Base-by-base conservation (phyloP, 495 filamentous ascomycete genomes). In the Talaromyces proteolyticus region DNA sequence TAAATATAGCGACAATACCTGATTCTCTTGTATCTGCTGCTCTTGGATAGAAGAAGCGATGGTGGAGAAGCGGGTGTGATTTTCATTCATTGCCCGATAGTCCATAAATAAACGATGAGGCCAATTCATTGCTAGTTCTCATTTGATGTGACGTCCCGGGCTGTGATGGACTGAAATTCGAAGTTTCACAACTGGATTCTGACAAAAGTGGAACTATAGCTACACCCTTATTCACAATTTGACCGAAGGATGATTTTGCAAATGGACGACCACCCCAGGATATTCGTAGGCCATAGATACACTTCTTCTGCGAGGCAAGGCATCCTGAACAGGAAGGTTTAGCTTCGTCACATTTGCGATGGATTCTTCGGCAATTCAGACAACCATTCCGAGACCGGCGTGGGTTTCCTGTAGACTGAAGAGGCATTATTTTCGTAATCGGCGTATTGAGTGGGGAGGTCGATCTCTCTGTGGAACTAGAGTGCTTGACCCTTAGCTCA, bases 301-400 rank as follows among this genome's bases (percentile, higher is more conserved):
- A 44, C 20, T 44, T 10, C 19, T 44, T 44, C 8, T n/a, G 12
- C 42, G 42, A 44, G 42, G 21, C 42, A 24, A 44, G 12, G 22
- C 42, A 44, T 20, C 12, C 42, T 19, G 22, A 18, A 44, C 42
- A 44, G 10, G 42, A 10, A 44, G 42, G 42, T 22, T 44, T 44
- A 20, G 42, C 20, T 19, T 44, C 42, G 19, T 44, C 42, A 20
- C 42, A 44, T 44, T 44, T 44, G n/a, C 42, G 42, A 44, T 44
- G 42, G 14, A 44, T n/a, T 44, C 19, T n/a, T 10, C 42, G 42
- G 42, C 42, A 44, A 44, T 44, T 44, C 10, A 20, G 10, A 44
- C 42, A 44, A 19, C 42, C 42, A 6, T 10, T 44, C 12, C 42
- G 42, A 44, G 42, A 44, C 42, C 42, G 42, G 21, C 21, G 42